Conservation (phyloP, 2,329 filamentous ascomycete species). For the Colletotrichum siamense region DNA sequence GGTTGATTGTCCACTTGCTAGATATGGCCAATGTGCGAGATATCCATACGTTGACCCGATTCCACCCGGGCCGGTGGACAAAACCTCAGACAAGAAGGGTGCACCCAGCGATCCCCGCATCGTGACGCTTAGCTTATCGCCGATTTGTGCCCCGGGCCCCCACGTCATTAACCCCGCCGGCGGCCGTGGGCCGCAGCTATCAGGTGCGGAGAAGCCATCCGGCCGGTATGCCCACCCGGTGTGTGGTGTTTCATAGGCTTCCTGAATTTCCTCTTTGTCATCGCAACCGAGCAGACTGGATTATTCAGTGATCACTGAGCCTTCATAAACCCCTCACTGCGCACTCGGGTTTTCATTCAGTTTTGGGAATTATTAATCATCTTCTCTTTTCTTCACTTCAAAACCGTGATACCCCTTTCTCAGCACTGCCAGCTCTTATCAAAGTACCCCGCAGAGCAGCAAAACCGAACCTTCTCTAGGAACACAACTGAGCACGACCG, state of each 20-base stretch:
- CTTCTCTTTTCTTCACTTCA: background rate
- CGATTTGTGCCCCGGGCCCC: background rate
- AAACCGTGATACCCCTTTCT: background rate
- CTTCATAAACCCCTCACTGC: background rate
- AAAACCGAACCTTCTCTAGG: background rate
- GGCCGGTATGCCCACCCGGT: background rate
- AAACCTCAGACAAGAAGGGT: background rate
- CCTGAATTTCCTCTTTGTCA: background rate
- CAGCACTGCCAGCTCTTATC: background rate
- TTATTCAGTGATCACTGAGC: background rate
- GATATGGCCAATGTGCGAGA: background rate
- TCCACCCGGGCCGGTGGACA: background rate
- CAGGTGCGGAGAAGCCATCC: slow-evolving; percentile 6
- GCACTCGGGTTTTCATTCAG: background rate
- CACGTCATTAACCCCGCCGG: slow-evolving; percentile 9
- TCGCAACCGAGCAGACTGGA: background rate
- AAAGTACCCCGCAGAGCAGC: background rate
- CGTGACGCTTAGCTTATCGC: background rate
- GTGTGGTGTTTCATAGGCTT: background rate
- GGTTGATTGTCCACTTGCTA: background rate
- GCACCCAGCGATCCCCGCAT: background rate
- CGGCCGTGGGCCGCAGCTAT: background rate
- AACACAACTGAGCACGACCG: background rate
- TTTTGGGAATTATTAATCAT: background rate
- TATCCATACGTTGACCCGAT: background rate